phyloP scores from a whole-genome alignment of 768 basidiomycete species.

The Tricholoma matsutake region DNA sequence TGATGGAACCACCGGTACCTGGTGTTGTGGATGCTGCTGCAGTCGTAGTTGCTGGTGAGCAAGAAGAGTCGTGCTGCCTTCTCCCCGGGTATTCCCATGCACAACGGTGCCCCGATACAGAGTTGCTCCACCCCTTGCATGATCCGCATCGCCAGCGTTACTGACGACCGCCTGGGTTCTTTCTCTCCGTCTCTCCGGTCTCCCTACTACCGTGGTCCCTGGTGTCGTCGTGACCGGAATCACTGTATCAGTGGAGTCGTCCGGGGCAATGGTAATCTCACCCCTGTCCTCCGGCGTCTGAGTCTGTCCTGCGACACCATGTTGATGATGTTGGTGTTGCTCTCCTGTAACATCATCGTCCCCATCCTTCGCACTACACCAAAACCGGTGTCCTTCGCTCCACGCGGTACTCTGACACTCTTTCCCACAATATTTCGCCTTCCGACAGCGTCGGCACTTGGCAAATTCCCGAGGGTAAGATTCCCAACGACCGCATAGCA shows the following conservation, averaged over 20 bases:
- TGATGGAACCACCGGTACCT: background rate
- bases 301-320: background rate
- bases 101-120: background rate
- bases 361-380: slow-evolving; percentile 71
- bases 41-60: background rate
- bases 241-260: background rate
- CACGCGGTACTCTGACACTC: slow-evolving; percentile 96
- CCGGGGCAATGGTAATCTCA: background rate
- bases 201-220: background rate
- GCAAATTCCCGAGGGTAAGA: slow-evolving; percentile 91
- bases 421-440: slow-evolving; percentile 98
- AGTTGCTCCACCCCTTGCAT: background rate
- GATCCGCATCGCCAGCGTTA: background rate
- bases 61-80: background rate
- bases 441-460: slow-evolving; percentile 92
- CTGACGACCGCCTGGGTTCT: slow-evolving; percentile 5
- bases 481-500: slow-evolving; percentile 97
- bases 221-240: background rate
- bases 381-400: slow-evolving; percentile 95
- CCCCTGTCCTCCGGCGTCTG: background rate
- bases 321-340: background rate
- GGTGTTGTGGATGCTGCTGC: background rate
- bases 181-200: slow-evolving; percentile 8
- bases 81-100: slow-evolving; percentile 1
- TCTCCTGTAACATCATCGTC: slow-evolving; percentile 37